Conservation (phyloP, 331 rosid genomes). For the Arachis monticola region DNA sequence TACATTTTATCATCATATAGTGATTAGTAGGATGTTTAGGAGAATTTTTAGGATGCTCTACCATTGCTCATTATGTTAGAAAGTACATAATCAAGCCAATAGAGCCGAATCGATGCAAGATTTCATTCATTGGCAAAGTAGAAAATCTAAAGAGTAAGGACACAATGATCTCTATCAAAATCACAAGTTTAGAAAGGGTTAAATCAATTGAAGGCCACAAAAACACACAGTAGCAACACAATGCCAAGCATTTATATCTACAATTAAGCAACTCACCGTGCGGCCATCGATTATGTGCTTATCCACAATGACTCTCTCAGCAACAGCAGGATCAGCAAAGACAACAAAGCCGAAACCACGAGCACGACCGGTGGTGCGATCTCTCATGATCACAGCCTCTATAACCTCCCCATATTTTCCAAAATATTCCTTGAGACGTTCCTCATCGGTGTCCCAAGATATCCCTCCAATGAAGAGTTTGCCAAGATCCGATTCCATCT, state of each 20-base stretch:
- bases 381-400: constrained; percentile 99
- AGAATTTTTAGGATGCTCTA: no score
- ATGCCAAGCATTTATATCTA: constrained; percentile 36
- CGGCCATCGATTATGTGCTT: constrained; percentile 98
- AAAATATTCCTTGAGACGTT: constrained; percentile 90
- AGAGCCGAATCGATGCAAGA: neutral
- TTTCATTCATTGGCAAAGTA: neutral
- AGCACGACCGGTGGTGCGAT: constrained; percentile 98
- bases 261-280: constrained; percentile 67
- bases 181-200: constrained; percentile 9
- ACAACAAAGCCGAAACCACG: constrained; percentile 97
- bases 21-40: no score
- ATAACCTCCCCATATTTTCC: constrained; percentile 93
- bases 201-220: neutral
- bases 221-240: constrained; percentile 32
- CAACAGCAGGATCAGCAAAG: constrained; percentile 91
- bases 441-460: constrained; percentile 99
- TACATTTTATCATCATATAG: no score
- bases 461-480: constrained; percentile 99
- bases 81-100: constrained; percentile 40
- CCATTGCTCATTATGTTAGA: neutral
- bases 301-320: constrained; percentile 93
- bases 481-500: constrained; percentile 99
- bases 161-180: constrained; percentile 8
- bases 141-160: constrained; percentile 3